Base-by-base conservation (phyloP, 331 rosid genomes). In the Phaseolus coccineus region DNA sequence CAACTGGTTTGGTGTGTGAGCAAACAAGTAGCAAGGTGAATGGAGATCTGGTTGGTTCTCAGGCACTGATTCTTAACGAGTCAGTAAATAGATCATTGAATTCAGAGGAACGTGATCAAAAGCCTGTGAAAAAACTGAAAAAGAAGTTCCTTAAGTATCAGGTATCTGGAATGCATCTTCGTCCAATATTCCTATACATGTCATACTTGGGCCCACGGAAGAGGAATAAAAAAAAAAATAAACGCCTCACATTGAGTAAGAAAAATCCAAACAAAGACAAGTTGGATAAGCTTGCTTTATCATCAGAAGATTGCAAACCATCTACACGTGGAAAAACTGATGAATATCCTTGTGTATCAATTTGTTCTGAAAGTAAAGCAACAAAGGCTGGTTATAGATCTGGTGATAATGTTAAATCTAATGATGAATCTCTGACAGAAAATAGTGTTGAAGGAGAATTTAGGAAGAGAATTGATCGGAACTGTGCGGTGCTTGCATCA, bases 141-240 rank as follows among this genome's bases (percentile, higher is more conserved):
- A 91, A 80, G 84, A 91, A 87, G 66, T 82, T 73, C 64, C 72
- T 78, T 27, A 95, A 87, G 87, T 77, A 83, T 79, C 89, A 22
- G 63, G 78, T 59, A 44, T 40, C 77, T 31, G 69, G 82, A 40
- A 30, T 94, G 93, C 85, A 48, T 64, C 48, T 88, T 19, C 68
- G 87, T 31, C 69, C 91, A 16, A 77, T 73, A 83, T 58, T 83
- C 61, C 77, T 82, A 46, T 88, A 83, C 59, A 61, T 82, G 91
- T 47, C 68, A 35, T 79, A 87, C 58, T 62, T 87, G 22, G 56
- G 93, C 37, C 63, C 83, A 39, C 76, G 63, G 74, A 95, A 87
- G 88, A 90, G 84, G 82, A 89, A 83, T 69, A 91, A 73, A 69
- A 93, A 87, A 85, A 93, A 87, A 84, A 69, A 77, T 51, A 91